Conservation (phyloP, 306 rosid genomes). For the Pyrus communis region DNA sequence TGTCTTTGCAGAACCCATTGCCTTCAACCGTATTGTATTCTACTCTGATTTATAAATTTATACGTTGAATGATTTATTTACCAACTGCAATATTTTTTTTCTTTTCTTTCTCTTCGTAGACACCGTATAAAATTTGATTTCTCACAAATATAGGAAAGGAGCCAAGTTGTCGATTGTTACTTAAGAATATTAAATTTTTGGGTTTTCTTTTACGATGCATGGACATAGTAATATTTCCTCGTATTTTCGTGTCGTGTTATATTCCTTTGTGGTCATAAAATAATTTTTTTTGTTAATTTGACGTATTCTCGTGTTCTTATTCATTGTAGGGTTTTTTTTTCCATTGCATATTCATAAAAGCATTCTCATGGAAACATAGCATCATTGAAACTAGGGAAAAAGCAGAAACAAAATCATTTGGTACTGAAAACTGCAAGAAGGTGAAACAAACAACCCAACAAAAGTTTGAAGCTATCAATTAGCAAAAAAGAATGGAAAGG, state of each 20-base stretch:
- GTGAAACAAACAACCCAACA: slow-evolving; percentile 9
- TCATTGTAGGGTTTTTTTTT: not conserved
- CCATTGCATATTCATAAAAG: slow-evolving; percentile 11
- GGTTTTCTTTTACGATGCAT: too few relatives aligned
- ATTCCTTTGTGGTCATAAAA: too few relatives aligned
- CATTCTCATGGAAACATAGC: slow-evolving; percentile 1
- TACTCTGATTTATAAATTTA: not conserved
- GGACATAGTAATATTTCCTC: too few relatives aligned
- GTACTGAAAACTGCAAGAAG: slow-evolving; percentile 22
- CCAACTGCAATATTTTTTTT: not conserved
- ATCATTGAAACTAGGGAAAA: slow-evolving; percentile 33
- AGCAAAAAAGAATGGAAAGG: slow-evolving; percentile 14
- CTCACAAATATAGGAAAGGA: too few relatives aligned
- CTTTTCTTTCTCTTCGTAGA: too few relatives aligned
- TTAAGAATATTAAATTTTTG: too few relatives aligned
- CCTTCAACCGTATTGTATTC: not conserved
- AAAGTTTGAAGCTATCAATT: slow-evolving; percentile 36
- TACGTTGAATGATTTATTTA: not conserved
- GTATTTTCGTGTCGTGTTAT: too few relatives aligned
- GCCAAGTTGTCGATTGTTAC: too few relatives aligned
- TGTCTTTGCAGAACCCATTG: not conserved
- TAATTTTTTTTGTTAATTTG: too few relatives aligned
- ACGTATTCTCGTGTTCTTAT: too few relatives aligned
- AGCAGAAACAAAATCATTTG: slow-evolving; percentile 21
- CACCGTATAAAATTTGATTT: too few relatives aligned